These are phyloP conservation scores for Saururus chinensis DNA, from an alignment of 164 flowering plant species.

Conservation along the genomic window DNA sequence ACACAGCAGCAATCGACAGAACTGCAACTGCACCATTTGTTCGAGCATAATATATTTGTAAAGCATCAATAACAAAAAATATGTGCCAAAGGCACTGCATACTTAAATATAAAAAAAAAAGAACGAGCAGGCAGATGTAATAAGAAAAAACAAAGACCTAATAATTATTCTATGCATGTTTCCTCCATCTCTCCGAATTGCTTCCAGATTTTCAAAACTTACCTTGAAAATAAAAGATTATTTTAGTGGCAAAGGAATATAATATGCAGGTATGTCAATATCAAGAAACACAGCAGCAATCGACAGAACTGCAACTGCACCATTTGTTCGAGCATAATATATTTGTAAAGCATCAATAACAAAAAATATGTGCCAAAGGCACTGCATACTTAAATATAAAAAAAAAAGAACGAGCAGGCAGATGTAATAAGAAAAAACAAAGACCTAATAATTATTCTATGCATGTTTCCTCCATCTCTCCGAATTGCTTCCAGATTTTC, in stretches of 20 bases:
- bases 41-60: slow-evolving; percentile 96
- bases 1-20: slow-evolving; percentile 87
- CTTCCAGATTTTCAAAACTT: slow-evolving; percentile 74
- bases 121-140: neutral
- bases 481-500: slow-evolving; percentile 76
- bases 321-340: slow-evolving; percentile 80
- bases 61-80: slow-evolving; percentile 85
- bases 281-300: slow-evolving; percentile 93
- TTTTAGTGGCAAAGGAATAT: too few species aligned
- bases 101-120: slow-evolving; percentile 7
- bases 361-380: slow-evolving; percentile 96
- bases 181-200: slow-evolving; percentile 73
- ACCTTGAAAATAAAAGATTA: too few species aligned
- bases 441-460: neutral
- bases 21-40: slow-evolving; percentile 94
- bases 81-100: slow-evolving; percentile 96
- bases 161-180: slow-evolving; percentile 35
- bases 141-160: neutral
- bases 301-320: slow-evolving; percentile 95
- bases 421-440: neutral
- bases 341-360: slow-evolving; percentile 93
- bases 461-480: slow-evolving; percentile 78
- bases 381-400: slow-evolving; percentile 39
- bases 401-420: neutral
- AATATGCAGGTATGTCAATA: too few species aligned